These are phyloP conservation scores for Hanseniaspora nectarophila DNA, from an alignment of 805 yeast species.

Conservation along the genomic window DNA sequence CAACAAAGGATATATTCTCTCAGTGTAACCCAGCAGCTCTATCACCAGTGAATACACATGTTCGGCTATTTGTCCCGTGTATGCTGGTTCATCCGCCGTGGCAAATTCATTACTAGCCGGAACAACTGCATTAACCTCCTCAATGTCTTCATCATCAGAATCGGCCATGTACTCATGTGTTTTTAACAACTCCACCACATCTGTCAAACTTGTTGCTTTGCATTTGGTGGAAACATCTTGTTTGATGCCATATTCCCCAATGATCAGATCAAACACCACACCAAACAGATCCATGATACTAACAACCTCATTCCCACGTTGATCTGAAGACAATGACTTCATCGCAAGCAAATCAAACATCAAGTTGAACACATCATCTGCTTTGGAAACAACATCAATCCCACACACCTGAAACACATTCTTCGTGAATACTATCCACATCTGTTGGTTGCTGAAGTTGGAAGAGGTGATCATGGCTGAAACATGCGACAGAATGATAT, in stretches of 20 bases:
- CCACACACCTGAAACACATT: constrained; percentile 6
- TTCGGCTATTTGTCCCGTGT: neutral
- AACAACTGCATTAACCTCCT: neutral
- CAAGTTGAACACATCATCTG: constrained; percentile 2
- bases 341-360: constrained; percentile 7
- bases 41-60: neutral
- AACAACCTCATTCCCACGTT: neutral
- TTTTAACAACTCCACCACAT: neutral
- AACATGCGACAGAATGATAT: constrained; percentile 5
- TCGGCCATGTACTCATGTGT: neutral
- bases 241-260: neutral
- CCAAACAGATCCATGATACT: neutral
- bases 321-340: neutral
- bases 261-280: neutral
- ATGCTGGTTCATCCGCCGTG: neutral
- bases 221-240: too few relatives aligned
- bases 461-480: neutral
- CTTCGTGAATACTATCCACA: constrained; percentile 5
- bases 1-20: neutral
- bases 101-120: neutral
- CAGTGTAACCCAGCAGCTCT: constrained; percentile 2
- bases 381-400: constrained; percentile 2
- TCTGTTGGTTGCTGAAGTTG: neutral
- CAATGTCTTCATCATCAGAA: neutral
- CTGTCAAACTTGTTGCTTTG: too few relatives aligned